A percentile compares a stretch with the other conserved stretches of the same genome.
phyloP scores from a whole-genome alignment of 129 eudicot genomes.

The Chrysanthemum seticuspe region DNA sequence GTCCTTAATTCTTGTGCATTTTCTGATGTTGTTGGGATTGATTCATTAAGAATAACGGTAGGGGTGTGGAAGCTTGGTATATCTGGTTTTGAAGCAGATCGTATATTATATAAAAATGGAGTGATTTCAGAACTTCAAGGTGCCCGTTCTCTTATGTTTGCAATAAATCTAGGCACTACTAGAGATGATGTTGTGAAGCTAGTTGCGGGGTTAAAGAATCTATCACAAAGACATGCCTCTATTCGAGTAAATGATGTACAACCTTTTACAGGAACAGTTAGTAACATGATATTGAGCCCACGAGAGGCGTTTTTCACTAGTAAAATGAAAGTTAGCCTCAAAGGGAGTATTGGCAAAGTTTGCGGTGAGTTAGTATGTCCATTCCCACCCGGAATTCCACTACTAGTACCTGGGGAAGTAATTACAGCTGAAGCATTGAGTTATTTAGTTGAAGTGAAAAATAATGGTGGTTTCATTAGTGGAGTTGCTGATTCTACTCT shows the following conservation, averaged over 20 bases:
- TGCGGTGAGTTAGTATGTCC: constrained; percentile 84
- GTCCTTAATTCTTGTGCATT: constrained; percentile 32
- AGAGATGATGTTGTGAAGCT: constrained; percentile 41
- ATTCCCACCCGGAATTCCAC: constrained; percentile 79
- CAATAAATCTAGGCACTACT: constrained; percentile 56
- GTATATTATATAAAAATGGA: constrained; percentile 45
- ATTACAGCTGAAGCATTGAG: constrained; percentile 44
- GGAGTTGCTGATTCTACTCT: constrained; percentile 58
- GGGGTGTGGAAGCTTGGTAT: constrained; percentile 59
- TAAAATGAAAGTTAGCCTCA: constrained; percentile 43
- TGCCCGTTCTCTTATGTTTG: constrained; percentile 53
- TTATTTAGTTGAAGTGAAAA: constrained; percentile 38
- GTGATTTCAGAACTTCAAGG: constrained; percentile 60
- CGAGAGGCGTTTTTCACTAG: constrained; percentile 75
- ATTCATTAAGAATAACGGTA: constrained; percentile 62
- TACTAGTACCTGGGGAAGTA: constrained; percentile 58
- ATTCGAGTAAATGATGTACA: constrained; percentile 3
- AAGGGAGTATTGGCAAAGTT: constrained; percentile 55
- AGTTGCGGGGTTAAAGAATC: constrained; percentile 46
- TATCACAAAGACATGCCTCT: constrained; percentile 34
- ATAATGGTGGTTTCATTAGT: constrained; percentile 47
- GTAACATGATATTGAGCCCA: constrained; percentile 49
- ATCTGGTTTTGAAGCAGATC: constrained; percentile 73
- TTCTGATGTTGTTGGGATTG: constrained; percentile 21
- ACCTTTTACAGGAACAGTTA: constrained; percentile 14